phyloP scores from a whole-genome alignment of 805 yeast species.

The Lipomyces orientalis region DNA sequence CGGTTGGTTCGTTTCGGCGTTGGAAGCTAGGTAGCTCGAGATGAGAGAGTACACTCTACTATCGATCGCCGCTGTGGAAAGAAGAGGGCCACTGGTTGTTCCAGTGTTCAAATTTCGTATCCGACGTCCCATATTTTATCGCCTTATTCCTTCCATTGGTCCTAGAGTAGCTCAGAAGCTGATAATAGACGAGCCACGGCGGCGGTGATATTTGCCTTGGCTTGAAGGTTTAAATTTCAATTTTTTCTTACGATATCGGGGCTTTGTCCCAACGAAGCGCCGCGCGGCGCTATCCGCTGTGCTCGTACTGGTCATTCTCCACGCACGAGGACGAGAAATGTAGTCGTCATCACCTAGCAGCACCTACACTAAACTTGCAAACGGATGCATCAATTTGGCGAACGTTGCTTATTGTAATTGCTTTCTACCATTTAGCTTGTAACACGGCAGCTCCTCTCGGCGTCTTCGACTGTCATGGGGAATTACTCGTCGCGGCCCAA shows the following conservation, averaged over 20 bases:
- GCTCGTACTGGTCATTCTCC: not conserved
- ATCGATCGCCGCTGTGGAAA: conserved; percentile 26
- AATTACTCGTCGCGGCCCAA: conserved; percentile 38
- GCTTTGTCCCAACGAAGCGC: conserved; percentile 5
- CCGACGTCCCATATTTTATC: conserved; percentile 22
- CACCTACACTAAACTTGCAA: not conserved
- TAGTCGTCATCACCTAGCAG: not conserved
- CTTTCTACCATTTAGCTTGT: not conserved
- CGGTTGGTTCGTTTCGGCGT: conserved; percentile 1
- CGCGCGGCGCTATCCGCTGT: not conserved
- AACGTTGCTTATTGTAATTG: not conserved
- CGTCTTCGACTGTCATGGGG: conserved; percentile 45
- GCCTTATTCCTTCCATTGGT: conserved; percentile 2
- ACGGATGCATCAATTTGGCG: not conserved
- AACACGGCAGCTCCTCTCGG: not conserved
- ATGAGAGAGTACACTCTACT: conserved; percentile 41
- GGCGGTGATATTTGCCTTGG: too few relatives aligned
- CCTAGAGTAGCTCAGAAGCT: not conserved
- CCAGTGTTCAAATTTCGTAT: conserved; percentile 22
- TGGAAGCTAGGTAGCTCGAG: conserved; percentile 38
- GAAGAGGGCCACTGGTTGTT: conserved; percentile 16
- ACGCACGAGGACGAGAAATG: too few relatives aligned
- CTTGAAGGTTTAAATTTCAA: too few relatives aligned
- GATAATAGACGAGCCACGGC: not conserved
- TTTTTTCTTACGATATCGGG: too few relatives aligned